Base-by-base conservation (phyloP, 2,329 filamentous ascomycete species). In the Emmonsiellopsis sp. region DNA sequence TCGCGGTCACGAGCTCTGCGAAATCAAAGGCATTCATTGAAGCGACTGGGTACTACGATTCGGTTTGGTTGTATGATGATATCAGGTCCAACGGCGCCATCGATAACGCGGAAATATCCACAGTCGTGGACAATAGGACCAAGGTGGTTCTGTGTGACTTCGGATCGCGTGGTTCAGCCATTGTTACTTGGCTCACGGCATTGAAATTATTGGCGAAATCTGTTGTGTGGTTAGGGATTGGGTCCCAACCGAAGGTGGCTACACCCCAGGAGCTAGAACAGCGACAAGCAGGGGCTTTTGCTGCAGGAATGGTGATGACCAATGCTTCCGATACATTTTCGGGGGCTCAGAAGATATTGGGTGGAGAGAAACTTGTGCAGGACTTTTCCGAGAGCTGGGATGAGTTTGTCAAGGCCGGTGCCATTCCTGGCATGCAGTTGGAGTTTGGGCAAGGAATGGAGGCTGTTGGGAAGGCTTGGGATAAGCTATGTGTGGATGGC, bases 1-100 rank as follows among this genome's bases (percentile, higher is more conserved):
- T 61, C 45, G 61, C 52, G 16, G 58, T 65, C 30, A 62, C 61
- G n/a, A 63, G 61, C 31, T 32, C 55, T 11, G 38, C 53, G 11
- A 5, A 30, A 11, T 61, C 62, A 10, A 52, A 55, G 48, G 30
- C 52, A 38, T 58, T 48, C 26, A 34, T 53, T 13, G 45, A 48
- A 35, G 30, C 16, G n/a, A 53, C 44, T 3, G 45, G 45, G 44
- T 48, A 49, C 35, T 43, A 53, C 11, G 51, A 53, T 10, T 8
- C 9, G 15, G 35, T 41, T 5, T 48, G 32, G 7, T 20, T 35
- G 10, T 53, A 53, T 10, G 44, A 41, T 11, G 44, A 35, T 32
- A 38, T 48, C 15, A 1, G 5, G 8, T 9, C 26, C 13, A 37
- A 6, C 2, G 16, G 13, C 34, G 9, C 31, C 15, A 30, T n/a